A percentile compares a stretch with the other conserved stretches of the same genome.
Conservation (phyloP, 495 filamentous ascomycete genomes). For the Bacidia rubella region DNA sequence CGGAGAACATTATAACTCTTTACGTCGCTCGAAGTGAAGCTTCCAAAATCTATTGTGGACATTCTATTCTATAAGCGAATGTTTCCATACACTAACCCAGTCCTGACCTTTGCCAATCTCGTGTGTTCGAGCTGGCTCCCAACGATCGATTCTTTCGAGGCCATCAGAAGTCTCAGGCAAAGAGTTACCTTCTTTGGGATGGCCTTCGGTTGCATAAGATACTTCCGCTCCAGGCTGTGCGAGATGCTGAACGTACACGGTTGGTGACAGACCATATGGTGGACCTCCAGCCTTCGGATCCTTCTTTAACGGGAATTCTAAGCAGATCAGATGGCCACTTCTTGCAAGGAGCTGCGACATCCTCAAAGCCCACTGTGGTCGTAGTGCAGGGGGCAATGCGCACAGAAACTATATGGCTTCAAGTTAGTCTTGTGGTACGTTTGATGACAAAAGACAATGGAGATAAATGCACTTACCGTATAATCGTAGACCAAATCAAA, state of each 20-base stretch:
- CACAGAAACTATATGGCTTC: constrained; percentile 52
- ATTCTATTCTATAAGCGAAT: constrained; percentile 5
- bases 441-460: not conserved
- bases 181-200: constrained; percentile 34
- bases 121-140: constrained; percentile 58
- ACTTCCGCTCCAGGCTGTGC: constrained; percentile 51
- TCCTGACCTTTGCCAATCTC: constrained; percentile 48
- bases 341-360: constrained; percentile 50
- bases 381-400: constrained; percentile 50
- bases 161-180: constrained; percentile 28
- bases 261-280: constrained; percentile 49
- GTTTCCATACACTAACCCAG: constrained; percentile 39
- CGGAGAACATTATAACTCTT: constrained; percentile 94
- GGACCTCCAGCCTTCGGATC: constrained; percentile 48
- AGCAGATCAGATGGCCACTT: constrained; percentile 53
- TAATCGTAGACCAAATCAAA: constrained; percentile 83
- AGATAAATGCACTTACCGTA: constrained; percentile 39
- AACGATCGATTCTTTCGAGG: constrained; percentile 47
- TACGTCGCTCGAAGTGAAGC: constrained; percentile 22
- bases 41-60: not conserved
- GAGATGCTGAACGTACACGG: constrained; percentile 54
- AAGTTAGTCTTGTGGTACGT: not conserved
- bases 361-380: constrained; percentile 56
- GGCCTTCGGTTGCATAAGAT: constrained; percentile 43
- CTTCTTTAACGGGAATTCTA: constrained; percentile 72